Evolutionary conservation across 2,329 filamentous ascomycete genomes (phyloP).

Genomic region (Monilinia polystroma): DNA sequence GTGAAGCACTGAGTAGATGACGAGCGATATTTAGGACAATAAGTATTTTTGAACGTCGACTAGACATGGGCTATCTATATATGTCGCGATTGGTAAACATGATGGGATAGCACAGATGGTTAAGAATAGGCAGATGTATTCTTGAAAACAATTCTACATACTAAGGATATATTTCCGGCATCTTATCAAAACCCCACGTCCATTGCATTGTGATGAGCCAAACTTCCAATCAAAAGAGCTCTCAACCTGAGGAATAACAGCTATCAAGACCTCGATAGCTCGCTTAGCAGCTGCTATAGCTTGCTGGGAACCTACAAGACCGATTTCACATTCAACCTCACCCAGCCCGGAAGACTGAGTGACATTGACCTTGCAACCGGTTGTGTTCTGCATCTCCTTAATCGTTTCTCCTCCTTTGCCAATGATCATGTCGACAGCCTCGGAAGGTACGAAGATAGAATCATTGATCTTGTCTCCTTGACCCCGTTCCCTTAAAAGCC

Average conservation of each 20-base stretch:
- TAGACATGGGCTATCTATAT: neutral
- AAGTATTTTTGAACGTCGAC: neutral
- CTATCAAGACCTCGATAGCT: constrained; percentile 64
- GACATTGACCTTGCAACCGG: constrained; percentile 93
- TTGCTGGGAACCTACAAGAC: constrained; percentile 73
- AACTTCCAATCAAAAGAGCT: accelerated
- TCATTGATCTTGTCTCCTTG: constrained; percentile 72
- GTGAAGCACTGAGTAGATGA: too few relatives aligned
- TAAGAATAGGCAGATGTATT: neutral
- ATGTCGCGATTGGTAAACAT: neutral
- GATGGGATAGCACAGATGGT: neutral
- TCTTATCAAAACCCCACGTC: too few relatives aligned
- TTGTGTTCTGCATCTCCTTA: constrained; percentile 84
- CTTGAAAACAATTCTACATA: neutral
- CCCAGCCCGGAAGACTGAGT: constrained; percentile 74
- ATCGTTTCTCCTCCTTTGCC: constrained; percentile 93
- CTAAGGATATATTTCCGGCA: neutral
- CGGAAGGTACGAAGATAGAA: constrained; percentile 80
- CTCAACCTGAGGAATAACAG: neutral
- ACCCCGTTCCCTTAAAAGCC: neutral
- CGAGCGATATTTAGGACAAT: neutral
- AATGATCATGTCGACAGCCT: constrained; percentile 95
- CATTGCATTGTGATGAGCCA: neutral
- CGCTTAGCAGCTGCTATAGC: constrained; percentile 78
- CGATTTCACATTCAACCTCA: constrained; percentile 82